These are phyloP conservation scores for Solanum bukasovii DNA, from an alignment of 257 asterid genomes.

Conservation along the genomic window DNA sequence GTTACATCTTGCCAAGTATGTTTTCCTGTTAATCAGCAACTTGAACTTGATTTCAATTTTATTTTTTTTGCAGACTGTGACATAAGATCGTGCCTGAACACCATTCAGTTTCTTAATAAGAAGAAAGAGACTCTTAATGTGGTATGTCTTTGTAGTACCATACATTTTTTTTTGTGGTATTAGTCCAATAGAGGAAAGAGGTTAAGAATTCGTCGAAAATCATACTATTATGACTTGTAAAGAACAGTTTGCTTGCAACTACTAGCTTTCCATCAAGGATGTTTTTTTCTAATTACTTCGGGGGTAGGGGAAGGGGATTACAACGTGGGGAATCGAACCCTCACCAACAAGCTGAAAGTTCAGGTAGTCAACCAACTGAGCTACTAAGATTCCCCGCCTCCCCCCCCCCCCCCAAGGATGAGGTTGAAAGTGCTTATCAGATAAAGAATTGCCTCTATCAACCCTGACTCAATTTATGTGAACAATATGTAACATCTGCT, in stretches of 20 bases:
- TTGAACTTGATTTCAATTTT: background rate
- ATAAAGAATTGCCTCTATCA: background rate
- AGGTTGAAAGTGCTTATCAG: background rate
- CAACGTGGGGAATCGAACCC: background rate
- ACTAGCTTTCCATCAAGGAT: background rate
- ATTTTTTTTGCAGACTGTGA: slow-evolving; percentile 57
- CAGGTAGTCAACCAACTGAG: background rate
- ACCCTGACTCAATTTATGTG: background rate
- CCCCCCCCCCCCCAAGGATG: background rate
- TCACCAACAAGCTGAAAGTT: background rate
- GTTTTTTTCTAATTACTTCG: background rate
- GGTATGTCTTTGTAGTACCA: slow-evolving; percentile 36
- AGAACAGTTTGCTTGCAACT: background rate
- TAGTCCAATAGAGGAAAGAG: background rate
- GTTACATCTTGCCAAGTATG: background rate
- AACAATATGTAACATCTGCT: background rate
- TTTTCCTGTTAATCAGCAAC: background rate
- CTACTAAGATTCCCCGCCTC: background rate
- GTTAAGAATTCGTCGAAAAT: background rate
- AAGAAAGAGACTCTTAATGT: slow-evolving; percentile 64
- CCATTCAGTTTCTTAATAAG: slow-evolving; percentile 91
- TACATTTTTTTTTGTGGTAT: background rate
- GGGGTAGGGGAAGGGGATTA: background rate
- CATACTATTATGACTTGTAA: background rate
- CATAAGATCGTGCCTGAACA: slow-evolving; percentile 89